Conservation (phyloP, 495 filamentous ascomycete species). For the Penicillium ochrochloron region DNA sequence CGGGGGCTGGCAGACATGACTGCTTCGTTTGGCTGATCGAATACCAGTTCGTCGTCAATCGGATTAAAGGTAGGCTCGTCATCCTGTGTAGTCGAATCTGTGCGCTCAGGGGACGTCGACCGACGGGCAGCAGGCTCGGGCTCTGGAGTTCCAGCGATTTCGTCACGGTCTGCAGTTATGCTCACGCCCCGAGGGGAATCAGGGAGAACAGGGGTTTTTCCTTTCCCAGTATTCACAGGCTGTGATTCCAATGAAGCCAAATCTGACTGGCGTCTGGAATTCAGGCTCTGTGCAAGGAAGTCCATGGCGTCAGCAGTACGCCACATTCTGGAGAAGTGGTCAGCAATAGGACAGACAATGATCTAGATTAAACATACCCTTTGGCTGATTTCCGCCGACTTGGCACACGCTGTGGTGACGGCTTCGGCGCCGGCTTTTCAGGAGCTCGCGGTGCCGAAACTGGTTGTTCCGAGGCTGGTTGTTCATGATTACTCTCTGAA, state of each 20-base stretch:
- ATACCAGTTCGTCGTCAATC: slow-evolving; percentile 19
- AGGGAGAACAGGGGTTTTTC: background rate
- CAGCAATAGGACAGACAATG: background rate
- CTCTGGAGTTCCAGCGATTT: slow-evolving; percentile 15
- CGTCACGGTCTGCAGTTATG: slow-evolving; percentile 2
- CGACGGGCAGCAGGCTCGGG: background rate
- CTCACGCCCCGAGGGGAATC: background rate
- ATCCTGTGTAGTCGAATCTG: slow-evolving; percentile 1
- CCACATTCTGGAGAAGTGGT: background rate
- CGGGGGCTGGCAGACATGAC: slow-evolving; percentile 28
- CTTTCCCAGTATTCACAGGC: background rate
- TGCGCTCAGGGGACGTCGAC: background rate
- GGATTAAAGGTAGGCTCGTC: background rate
- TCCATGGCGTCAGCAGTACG: slow-evolving; percentile 6
- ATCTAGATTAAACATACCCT: slow-evolving; percentile 8
- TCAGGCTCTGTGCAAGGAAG: background rate
- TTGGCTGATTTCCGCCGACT: slow-evolving; percentile 10
- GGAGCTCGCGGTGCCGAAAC: background rate
- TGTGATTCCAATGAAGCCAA: slow-evolving; percentile 1
- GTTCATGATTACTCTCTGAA: background rate
- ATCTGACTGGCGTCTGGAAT: slow-evolving; percentile 22
- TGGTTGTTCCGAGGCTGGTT: background rate
- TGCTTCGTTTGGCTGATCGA: slow-evolving; percentile 11
- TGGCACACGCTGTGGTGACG: background rate
- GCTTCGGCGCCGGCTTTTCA: too few species aligned